phyloP scores from a whole-genome alignment of 2,329 filamentous ascomycete genomes.

The Cercospora zeina region DNA sequence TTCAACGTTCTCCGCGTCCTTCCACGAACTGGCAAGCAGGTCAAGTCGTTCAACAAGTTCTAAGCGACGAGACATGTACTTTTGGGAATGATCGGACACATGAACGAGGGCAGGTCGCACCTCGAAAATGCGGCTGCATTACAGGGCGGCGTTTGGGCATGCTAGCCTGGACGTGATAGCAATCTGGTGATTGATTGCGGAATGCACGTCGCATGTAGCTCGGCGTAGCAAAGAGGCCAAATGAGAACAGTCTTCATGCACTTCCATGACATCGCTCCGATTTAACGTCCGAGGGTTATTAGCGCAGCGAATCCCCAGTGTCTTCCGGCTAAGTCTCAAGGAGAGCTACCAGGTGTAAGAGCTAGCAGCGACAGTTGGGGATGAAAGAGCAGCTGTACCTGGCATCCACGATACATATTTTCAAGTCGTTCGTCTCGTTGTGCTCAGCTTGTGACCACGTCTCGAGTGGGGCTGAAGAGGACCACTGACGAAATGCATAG shows the following conservation, averaged over 20 bases:
- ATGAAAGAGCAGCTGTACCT: background rate
- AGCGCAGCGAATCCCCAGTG: background rate
- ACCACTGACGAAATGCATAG: background rate
- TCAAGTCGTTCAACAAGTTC: slow-evolving; percentile 99
- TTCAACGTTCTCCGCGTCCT: slow-evolving; percentile 99
- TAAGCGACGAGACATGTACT: slow-evolving; percentile 52
- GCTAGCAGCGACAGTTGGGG: background rate
- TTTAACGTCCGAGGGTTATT: background rate
- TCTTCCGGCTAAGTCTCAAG: background rate
- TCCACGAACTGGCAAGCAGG: slow-evolving; percentile 92
- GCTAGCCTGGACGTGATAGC: slow-evolving; percentile 21
- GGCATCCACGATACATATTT: background rate
- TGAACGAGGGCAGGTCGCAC: slow-evolving; percentile 19
- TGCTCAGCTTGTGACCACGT: background rate
- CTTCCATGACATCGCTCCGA: slow-evolving; percentile 9
- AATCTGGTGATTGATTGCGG: slow-evolving; percentile 19
- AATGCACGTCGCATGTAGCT: slow-evolving; percentile 25
- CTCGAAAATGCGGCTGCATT: slow-evolving; percentile 28
- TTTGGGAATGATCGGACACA: slow-evolving; percentile 23
- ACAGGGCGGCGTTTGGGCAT: slow-evolving; percentile 32
- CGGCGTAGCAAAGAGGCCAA: slow-evolving; percentile 30
- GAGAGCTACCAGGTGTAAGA: background rate
- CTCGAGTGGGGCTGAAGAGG: background rate
- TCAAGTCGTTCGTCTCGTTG: background rate
- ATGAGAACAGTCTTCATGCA: slow-evolving; percentile 34